Evolutionary conservation across 2,329 filamentous ascomycete species (phyloP).

Genomic region (Penicillium sumatraense): DNA sequence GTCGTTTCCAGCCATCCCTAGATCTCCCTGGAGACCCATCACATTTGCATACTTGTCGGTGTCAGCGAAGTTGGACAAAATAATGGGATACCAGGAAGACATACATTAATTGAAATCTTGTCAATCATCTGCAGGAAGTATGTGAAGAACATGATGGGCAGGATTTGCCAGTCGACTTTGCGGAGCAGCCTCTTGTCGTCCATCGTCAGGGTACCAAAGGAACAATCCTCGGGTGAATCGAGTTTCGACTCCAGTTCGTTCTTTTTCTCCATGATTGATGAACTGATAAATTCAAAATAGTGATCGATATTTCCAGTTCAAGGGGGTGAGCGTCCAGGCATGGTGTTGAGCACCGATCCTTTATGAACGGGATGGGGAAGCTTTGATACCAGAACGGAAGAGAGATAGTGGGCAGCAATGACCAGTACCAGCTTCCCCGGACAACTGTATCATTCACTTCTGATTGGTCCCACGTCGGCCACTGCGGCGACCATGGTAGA

Average conservation of each 20-base stretch:
- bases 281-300: neutral
- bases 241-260: conserved; percentile 41
- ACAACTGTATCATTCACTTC: neutral
- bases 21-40: conserved; percentile 64
- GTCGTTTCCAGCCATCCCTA: conserved; percentile 62
- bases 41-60: conserved; percentile 63
- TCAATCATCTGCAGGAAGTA: conserved; percentile 69
- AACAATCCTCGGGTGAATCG: conserved; percentile 39
- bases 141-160: conserved; percentile 65
- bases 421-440: conserved; percentile 9
- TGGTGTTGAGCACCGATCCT: conserved; percentile 6
- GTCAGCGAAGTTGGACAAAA: neutral
- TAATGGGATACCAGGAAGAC: neutral
- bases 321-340: neutral
- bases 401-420: conserved; percentile 9
- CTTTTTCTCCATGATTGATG: conserved; percentile 17
- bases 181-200: conserved; percentile 55
- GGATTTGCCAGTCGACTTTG: conserved; percentile 63
- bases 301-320: neutral
- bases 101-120: conserved; percentile 66
- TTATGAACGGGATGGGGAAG: conserved; percentile 8
- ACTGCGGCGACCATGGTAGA: neutral
- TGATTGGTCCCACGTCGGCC: neutral
- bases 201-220: conserved; percentile 30
- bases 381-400: conserved; percentile 2